Evolutionary conservation across 2,329 filamentous ascomycete genomes (phyloP).

Genomic region (Trichoderma koningii): DNA sequence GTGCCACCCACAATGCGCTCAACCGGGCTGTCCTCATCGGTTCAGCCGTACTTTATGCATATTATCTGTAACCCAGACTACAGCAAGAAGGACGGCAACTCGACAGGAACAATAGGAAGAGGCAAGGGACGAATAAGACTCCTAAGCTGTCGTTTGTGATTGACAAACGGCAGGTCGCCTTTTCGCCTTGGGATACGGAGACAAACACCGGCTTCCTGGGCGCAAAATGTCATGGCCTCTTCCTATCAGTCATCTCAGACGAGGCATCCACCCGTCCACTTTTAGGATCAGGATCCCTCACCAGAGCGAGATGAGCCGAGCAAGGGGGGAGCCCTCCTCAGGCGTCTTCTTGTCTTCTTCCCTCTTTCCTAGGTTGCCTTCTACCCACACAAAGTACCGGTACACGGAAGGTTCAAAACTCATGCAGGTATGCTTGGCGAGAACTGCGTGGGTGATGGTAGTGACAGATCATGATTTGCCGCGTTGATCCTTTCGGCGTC

Average conservation of each 20-base stretch:
- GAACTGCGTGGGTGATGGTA: no score
- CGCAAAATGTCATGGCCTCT: not conserved
- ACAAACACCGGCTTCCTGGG: not conserved
- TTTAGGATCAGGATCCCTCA: conserved; percentile 9
- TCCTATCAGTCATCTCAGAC: not conserved
- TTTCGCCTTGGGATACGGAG: no score
- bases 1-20: not conserved
- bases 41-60: no score
- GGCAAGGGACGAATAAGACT: no score
- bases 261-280: not conserved
- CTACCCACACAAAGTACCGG: not conserved
- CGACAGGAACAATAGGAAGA: no score
- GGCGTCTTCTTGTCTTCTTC: not conserved
- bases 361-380: not conserved
- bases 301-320: conserved; percentile 16
- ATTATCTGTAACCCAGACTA: no score
- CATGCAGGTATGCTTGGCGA: no score
- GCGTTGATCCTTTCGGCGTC: not conserved
- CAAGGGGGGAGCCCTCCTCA: not conserved
- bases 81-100: no score
- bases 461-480: not conserved
- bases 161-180: no score
- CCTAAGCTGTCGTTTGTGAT: no score
- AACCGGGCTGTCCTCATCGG: not conserved
- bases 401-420: not conserved